phyloP scores from a whole-genome alignment of 495 filamentous ascomycete genomes.

The Saxophila tyrrhenica region DNA sequence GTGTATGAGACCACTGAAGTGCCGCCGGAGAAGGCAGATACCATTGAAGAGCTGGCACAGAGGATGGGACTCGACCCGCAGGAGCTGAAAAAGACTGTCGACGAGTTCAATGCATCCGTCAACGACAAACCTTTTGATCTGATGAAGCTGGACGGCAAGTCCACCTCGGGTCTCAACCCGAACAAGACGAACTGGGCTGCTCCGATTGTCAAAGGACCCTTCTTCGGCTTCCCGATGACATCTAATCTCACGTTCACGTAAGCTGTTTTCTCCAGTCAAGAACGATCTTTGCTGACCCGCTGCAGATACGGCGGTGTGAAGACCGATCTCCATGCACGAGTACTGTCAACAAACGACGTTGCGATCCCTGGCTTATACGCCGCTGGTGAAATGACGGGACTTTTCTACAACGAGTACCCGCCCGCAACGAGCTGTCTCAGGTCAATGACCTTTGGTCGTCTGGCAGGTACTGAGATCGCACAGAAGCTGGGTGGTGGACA shows the following conservation, averaged over 20 bases:
- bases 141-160: conserved; percentile 24
- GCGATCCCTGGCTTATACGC: conserved; percentile 17
- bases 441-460: conserved; percentile 17
- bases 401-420: conserved; percentile 22
- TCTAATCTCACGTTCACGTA: conserved; percentile 15
- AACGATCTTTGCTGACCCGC: not conserved
- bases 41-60: conserved; percentile 20
- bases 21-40: conserved; percentile 20
- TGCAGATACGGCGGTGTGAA: conserved; percentile 20
- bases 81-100: conserved; percentile 20
- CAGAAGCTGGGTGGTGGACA: conserved; percentile 7
- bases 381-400: conserved; percentile 15
- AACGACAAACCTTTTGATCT: conserved; percentile 22
- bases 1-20: conserved; percentile 26
- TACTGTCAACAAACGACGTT: conserved; percentile 20
- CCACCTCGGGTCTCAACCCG: conserved; percentile 14
- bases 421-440: conserved; percentile 18
- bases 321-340: conserved; percentile 16
- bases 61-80: conserved; percentile 21
- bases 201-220: conserved; percentile 16
- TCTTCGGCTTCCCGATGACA: conserved; percentile 17
- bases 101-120: conserved; percentile 22
- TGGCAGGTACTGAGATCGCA: conserved; percentile 16
- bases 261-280: not conserved
- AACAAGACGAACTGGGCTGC: conserved; percentile 26